Percentiles rank a stretch among this genome's conserved stretches.
phyloP scores from a whole-genome alignment of 129 eudicot genomes.

The Tagetes erecta region DNA sequence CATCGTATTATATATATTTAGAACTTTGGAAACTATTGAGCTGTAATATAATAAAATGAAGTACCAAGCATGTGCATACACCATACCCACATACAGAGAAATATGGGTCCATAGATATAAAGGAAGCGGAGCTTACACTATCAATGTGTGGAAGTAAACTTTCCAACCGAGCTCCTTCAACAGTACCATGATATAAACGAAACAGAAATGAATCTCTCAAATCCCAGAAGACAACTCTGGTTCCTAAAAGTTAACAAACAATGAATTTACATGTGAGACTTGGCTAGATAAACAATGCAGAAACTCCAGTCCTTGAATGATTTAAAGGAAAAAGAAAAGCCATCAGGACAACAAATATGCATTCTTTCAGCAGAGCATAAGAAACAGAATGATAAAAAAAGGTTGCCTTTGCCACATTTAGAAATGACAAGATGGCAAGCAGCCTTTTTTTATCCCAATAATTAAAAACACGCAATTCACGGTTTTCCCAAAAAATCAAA shows the following conservation, averaged over 20 bases:
- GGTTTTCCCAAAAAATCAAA: background rate
- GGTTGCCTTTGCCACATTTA: too few relatives aligned
- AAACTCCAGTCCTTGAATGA: background rate
- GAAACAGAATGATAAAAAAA: background rate
- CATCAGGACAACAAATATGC: background rate
- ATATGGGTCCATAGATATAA: background rate
- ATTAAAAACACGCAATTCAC: background rate
- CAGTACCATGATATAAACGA: slow-evolving; percentile 75
- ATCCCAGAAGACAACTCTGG: slow-evolving; percentile 85
- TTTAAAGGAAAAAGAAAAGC: background rate
- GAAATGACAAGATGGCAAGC: too few relatives aligned
- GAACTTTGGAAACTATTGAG: background rate
- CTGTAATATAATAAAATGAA: background rate
- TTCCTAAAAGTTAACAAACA: slow-evolving; percentile 53
- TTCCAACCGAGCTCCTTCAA: slow-evolving; percentile 76
- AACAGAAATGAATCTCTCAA: slow-evolving; percentile 68
- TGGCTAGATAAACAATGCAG: background rate
- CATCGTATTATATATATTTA: slow-evolving; percentile 4
- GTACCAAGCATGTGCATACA: background rate
- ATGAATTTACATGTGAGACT: background rate
- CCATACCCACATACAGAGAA: slow-evolving; percentile 1
- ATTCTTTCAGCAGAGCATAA: background rate
- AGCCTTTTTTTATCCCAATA: background rate
- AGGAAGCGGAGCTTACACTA: slow-evolving; percentile 42
- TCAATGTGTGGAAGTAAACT: slow-evolving; percentile 73